These are phyloP conservation scores for Hymenoscyphus repandus DNA, from an alignment of 2,329 filamentous ascomycete species.

Conservation along the genomic window DNA sequence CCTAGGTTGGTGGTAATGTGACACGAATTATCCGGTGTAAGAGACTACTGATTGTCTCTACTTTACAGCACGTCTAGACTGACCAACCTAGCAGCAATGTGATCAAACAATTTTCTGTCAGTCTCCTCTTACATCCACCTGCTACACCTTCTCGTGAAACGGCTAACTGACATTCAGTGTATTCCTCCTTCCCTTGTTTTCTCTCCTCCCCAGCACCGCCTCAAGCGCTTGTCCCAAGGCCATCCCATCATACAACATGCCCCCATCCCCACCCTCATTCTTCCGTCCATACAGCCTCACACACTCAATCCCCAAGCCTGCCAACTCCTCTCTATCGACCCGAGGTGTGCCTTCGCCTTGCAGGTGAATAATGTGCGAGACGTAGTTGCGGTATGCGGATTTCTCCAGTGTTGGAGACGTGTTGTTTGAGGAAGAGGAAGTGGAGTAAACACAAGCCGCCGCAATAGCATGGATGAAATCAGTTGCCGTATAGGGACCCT, in stretches of 20 bases:
- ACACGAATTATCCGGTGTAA: too few species aligned
- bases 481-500: constrained; percentile 60
- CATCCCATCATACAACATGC: constrained; percentile 67
- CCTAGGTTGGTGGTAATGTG: too few species aligned
- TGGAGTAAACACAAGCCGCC: constrained; percentile 52
- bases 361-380: constrained; percentile 80
- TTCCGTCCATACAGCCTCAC: constrained; percentile 71
- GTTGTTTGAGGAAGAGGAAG: constrained; percentile 15
- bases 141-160: too few species aligned
- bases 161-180: constrained; percentile 39
- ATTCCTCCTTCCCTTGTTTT: constrained; percentile 52
- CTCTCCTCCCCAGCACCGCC: constrained; percentile 65
- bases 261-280: constrained; percentile 39
- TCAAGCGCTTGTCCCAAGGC: constrained; percentile 72
- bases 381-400: constrained; percentile 62
- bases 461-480: constrained; percentile 82
- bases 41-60: too few species aligned
- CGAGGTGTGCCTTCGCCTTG: constrained; percentile 64
- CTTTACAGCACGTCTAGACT: too few species aligned
- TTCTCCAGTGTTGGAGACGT: constrained; percentile 32
- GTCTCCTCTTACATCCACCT: too few species aligned
- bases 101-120: too few species aligned
- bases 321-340: constrained; percentile 62
- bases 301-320: constrained; percentile 66
- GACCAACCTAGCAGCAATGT: too few species aligned